Evolutionary conservation across 768 basidiomycete species (phyloP).

Genomic region (Lactarius trivialis): DNA sequence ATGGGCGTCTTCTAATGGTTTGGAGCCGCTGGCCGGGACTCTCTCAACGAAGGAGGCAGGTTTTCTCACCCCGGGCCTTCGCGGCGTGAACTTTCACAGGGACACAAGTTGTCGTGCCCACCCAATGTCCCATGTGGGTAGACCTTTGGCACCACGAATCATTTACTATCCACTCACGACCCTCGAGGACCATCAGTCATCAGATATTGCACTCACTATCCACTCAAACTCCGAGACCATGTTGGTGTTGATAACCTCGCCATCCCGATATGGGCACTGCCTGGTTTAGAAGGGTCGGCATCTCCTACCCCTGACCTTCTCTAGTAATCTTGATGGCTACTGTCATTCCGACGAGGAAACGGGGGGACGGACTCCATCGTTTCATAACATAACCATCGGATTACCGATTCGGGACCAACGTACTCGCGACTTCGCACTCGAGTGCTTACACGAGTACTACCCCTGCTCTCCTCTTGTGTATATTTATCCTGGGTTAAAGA

Average conservation of each 20-base stretch:
- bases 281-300: neutral
- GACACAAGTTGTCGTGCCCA: neutral
- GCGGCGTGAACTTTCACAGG: neutral
- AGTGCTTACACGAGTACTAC: neutral
- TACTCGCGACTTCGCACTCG: neutral
- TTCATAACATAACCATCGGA: neutral
- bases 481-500: neutral
- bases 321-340: neutral
- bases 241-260: neutral
- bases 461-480: neutral
- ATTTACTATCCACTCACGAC: neutral
- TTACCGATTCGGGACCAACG: neutral
- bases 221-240: neutral
- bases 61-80: neutral
- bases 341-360: slow-evolving; percentile 2
- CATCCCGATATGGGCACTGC: neutral
- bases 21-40: neutral
- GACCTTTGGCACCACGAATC: neutral
- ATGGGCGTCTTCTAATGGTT: neutral
- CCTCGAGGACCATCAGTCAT: neutral
- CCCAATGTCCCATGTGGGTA: neutral
- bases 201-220: neutral
- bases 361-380: neutral
- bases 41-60: neutral
- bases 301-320: neutral